Evolutionary conservation across 169 alveolate species (phyloP), one percentile per base, ranked within the genome.

Genomic region (Plasmodium vivax): DNA sequence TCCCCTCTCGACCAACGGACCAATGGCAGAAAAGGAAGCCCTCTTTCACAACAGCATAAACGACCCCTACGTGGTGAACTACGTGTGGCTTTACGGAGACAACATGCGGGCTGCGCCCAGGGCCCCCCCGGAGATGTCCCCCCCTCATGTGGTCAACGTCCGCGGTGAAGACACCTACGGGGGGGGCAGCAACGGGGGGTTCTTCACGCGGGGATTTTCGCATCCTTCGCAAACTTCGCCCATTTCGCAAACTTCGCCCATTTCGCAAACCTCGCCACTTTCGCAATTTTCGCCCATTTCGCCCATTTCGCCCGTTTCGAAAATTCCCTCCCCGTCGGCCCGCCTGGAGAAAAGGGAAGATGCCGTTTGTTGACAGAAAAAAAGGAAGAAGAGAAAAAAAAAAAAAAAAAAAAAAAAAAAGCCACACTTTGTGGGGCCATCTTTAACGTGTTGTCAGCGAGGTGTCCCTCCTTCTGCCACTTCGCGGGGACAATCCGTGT

Each of bases 61-160:
- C n/a, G 93, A 85, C 47, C 93, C 93, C 19, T 85, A 85, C 43
- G 93, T 85, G 32, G 93, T 85, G 34, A 85, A 85, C 38, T 85
- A 85, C 38, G 71, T 85, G 7, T 85, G 93, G 93, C 47, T 85
- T 54, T 85, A 85, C 16, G 93, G 85, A 16, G 71, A 85, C 38
- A 36, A 51, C 12, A 47, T 32, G 47, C 51, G 56, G 34, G 75
- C 38, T 68, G 10, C n/a, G 56, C n/a, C 30, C 0, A 74, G 43
- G 56, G 74, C 47, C 9, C 45, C 30, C 19, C 56, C 10, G 32
- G 62, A 74, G 36, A 16, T 47, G 2, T 27, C 34, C 30, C 1
- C 30, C 30, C 75, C 34, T 0, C 14, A 85, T 30, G 12, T 6
- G n/a, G 23, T 16, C 58, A 73, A 54, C 80, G 38, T 32, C 47